Evolutionary conservation across 2,329 filamentous ascomycete genomes (phyloP), one percentile per base, ranked within the genome.

Genomic region (Phoma sp.): DNA sequence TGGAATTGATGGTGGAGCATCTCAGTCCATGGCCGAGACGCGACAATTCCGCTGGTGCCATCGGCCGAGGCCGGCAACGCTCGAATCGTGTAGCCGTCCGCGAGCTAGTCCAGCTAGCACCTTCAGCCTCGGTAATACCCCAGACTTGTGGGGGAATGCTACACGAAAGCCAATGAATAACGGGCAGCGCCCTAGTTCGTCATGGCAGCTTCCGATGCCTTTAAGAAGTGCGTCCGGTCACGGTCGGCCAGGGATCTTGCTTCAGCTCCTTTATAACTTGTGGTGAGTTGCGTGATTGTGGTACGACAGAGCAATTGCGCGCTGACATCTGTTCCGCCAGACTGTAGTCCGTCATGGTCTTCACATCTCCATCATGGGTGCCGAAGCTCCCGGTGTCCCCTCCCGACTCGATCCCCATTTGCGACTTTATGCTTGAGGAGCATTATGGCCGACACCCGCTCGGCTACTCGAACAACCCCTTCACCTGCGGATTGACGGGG

Each of bases 371-470:
- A 7, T 73, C 82, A 64, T 88, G 84, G 82, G 81, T 84, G 23
- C 85, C 86, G 4, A 73, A 80, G 64, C 79, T 89, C 24, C 82
- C 85, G n/a, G 77, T 80, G 75, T 82, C 87, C 30, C 80, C 88
- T 8, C 90, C 90, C 13, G 90, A 95, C 72, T 85, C 85, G 27
- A 82, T 96, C 62, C 82, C 90, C 4, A 82, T 96, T 53, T 82
- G 83, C 60, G 86, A 93, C 46, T 96, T 96, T 74, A 87, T 96
- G 78, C 83, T 87, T 57, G 83, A 87, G 64, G 90, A 93, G 64
- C 76, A 81, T 40, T 83, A 90, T 67, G 90, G 89, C 32, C 85
- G 90, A 41, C 75, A 79, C 46, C 81, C 89, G 8, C 75, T 89
- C 8, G 80, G 82, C 29, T 79, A 84, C 57, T 88, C 90, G 18